Base-by-base conservation (phyloP, 148 eudicot genomes). In the Vaccinium macrocarpon region DNA sequence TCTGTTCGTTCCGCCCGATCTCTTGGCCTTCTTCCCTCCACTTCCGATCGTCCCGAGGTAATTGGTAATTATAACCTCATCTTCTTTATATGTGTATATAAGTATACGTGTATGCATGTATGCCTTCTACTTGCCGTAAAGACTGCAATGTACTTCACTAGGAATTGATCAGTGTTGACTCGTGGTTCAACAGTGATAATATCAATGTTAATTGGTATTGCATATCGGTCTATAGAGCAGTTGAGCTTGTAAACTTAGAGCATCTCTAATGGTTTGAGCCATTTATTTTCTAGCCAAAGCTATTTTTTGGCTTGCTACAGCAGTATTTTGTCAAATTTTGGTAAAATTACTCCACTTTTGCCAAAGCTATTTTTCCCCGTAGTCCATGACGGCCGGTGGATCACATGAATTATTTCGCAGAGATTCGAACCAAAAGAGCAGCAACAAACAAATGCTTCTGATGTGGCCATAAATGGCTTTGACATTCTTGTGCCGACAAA, bases 31-130 rank as follows among this genome's bases (percentile, higher is more conserved):
- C 94, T 96, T 42, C 97, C 98, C 72, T 82, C 95, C 21, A 50
- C 93, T 50, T 90, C 97, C 46, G 94, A 95, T 92, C 99, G 97
- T 13, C 99, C 98, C 32, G 97, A 97, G 97, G 99, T 97, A 79
- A 66, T 70, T 55, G 97, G 99, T 97, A 79, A 66, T 70, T 55
- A 29, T 5, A 4, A 2, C 38, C 19, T 21, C 46, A 18, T 29
- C 32, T 27, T 38, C 12, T 5, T 32, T 16, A 23, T 42, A 42
- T 5, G 46, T 42, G 46, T 42, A 42, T 42, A 42, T 42, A 42
- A 42, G 5, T 42, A 42, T 42, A 42, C 46, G 46, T 42, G 46
- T 42, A 62, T 16, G 2, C 8, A 15, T 49, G 15, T 23, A 18
- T 62, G 61, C 2, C 9, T 64, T 59, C 42, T 27, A 3, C 14